A percentile compares a stretch with the other conserved stretches of the same genome.
Evolutionary conservation across 169 alveolate genomes (phyloP).

Genomic region (Plasmodium vinckei): DNA sequence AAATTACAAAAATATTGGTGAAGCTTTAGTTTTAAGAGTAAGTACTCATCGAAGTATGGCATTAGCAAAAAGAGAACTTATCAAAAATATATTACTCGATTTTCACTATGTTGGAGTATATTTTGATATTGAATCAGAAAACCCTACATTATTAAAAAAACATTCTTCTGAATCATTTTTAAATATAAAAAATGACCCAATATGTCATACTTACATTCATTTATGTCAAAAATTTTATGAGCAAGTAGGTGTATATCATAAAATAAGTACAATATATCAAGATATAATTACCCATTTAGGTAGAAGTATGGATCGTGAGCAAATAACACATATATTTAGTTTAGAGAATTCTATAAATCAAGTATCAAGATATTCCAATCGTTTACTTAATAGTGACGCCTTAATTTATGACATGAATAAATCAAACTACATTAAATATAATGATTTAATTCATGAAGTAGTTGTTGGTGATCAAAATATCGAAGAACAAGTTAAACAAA

Average conservation of each 20-base stretch:
- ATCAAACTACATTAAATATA: background rate
- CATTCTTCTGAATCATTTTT: background rate
- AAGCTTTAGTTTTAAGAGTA: conserved; percentile 23
- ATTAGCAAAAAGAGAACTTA: background rate
- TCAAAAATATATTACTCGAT: background rate
- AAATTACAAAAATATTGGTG: conserved; percentile 7
- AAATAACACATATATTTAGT: too few relatives aligned
- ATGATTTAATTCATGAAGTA: background rate
- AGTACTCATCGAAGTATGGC: conserved; percentile 7
- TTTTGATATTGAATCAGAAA: background rate
- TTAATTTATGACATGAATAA: background rate
- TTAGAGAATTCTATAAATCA: background rate
- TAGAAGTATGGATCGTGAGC: too few relatives aligned
- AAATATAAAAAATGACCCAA: conserved; percentile 1
- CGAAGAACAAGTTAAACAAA: background rate
- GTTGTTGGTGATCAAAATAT: background rate
- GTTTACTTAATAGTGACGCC: background rate
- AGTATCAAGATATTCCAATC: background rate
- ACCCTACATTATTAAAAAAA: background rate
- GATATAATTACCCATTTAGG: background rate
- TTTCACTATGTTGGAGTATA: background rate
- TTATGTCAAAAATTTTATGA: conserved; percentile 47
- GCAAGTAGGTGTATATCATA: background rate
- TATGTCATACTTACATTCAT: conserved; percentile 20
- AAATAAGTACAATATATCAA: background rate